phyloP scores from a whole-genome alignment of 495 filamentous ascomycete genomes.

The Penicillium simplicissimum region DNA sequence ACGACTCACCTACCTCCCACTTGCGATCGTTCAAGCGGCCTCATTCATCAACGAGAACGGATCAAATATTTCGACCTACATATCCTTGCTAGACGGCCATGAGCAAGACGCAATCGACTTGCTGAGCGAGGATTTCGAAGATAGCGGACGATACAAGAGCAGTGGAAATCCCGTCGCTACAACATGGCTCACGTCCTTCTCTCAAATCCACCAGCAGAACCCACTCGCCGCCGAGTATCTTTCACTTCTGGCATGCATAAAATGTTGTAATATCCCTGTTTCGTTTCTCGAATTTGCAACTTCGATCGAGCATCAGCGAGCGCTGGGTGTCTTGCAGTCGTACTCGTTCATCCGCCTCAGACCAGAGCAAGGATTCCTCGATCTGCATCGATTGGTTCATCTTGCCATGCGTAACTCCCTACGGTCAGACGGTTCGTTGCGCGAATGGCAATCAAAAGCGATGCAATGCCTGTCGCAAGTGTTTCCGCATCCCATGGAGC shows the following conservation, averaged over 20 bases:
- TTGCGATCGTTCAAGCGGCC: slow-evolving; percentile 47
- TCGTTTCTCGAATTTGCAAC: slow-evolving; percentile 16
- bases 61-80: slow-evolving; percentile 41
- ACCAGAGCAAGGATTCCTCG: neutral
- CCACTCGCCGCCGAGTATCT: slow-evolving; percentile 38
- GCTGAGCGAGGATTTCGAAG: slow-evolving; percentile 52
- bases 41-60: slow-evolving; percentile 47
- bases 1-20: slow-evolving; percentile 35
- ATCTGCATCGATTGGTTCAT: slow-evolving; percentile 30
- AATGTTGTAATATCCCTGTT: slow-evolving; percentile 25
- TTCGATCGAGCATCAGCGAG: slow-evolving; percentile 21
- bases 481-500: slow-evolving; percentile 18
- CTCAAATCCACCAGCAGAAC: slow-evolving; percentile 40
- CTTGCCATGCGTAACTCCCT: slow-evolving; percentile 39
- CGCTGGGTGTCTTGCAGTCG: slow-evolving; percentile 32
- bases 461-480: slow-evolving; percentile 13
- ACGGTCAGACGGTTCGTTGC: neutral
- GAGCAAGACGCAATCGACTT: slow-evolving; percentile 42
- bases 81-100: slow-evolving; percentile 41
- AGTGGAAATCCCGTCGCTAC: slow-evolving; percentile 52
- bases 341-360: slow-evolving; percentile 33
- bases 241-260: slow-evolving; percentile 45
- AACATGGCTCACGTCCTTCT: slow-evolving; percentile 58
- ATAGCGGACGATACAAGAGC: slow-evolving; percentile 42
- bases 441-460: slow-evolving; percentile 12